Conservation (phyloP, 1,284 basidiomycete genomes). For the Puccinia triticina region DNA sequence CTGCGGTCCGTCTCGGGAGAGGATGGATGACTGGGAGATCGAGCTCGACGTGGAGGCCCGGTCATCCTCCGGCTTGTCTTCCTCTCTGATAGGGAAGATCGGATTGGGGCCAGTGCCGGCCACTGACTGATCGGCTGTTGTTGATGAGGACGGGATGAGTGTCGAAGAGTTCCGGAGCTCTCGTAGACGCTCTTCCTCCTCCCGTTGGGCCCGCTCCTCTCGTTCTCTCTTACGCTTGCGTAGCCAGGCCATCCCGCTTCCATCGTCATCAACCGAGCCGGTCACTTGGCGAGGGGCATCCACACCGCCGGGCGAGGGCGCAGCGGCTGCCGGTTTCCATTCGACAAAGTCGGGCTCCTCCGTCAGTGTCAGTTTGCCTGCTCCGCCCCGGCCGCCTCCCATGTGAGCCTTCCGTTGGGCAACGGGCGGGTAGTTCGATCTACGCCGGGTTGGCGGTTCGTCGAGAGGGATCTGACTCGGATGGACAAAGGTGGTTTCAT, state of each 20-base stretch:
- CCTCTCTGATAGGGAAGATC: conserved; percentile 4
- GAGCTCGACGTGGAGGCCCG: conserved; percentile 30
- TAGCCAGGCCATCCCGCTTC: conserved; percentile 46
- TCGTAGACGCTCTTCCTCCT: not conserved
- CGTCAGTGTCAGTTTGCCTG: conserved; percentile 4
- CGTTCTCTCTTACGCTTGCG: conserved; percentile 33
- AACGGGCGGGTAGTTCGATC: conserved; percentile 39
- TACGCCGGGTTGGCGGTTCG: conserved; percentile 17
- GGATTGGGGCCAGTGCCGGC: not conserved
- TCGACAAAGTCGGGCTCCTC: conserved; percentile 47
- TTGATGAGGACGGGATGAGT: not conserved
- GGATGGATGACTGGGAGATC: conserved; percentile 15
- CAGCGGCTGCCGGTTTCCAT: conserved; percentile 29
- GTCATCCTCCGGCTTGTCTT: conserved; percentile 24
- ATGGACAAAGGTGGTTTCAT: not conserved
- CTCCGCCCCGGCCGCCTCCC: conserved; percentile 45
- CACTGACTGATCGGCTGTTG: not conserved
- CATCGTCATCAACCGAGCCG: conserved; percentile 30
- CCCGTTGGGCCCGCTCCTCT: conserved; percentile 30
- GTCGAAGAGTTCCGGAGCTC: not conserved
- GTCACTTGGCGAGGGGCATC: not conserved
- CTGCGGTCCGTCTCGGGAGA: not conserved
- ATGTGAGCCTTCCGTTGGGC: conserved; percentile 49
- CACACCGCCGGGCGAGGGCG: not conserved
- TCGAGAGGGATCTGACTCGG: not conserved